Evolutionary conservation across 805 yeast genomes (phyloP), one percentile per base, ranked within the genome.

Genomic region (Candida sonorensis): DNA sequence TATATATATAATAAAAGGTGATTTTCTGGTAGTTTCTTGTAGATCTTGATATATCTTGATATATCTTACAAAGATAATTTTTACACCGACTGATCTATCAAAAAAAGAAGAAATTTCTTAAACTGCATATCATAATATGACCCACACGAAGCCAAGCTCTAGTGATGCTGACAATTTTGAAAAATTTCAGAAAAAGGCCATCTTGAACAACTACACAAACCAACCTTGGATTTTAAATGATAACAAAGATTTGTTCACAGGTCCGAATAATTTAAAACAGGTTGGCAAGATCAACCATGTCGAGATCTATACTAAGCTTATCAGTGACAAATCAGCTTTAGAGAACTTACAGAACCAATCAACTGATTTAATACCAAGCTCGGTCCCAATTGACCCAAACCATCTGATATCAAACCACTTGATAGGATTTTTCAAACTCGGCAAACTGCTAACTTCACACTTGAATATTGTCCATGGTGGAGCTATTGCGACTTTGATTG

Each of bases 381-480:
- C n/a, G n/a, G n/a, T n/a, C n/a, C n/a, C n/a, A n/a, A n/a, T n/a
- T n/a, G n/a, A n/a, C n/a, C n/a, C n/a, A n/a, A n/a, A n/a, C n/a
- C n/a, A n/a, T n/a, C n/a, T n/a, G n/a, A 13, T 23, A 4, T 51
- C 58, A 4, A 68, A 69, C 12, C 68, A 67, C 38, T 45, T 69
- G 31, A 47, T 69, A 3, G 64, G 66, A 10, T 59, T 69, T 38
- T 68, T 67, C 45, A 66, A 62, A 34, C 44, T 72, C 18, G 77
- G 77, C 4, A 54, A 55, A 11, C 49, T 60, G 35, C 43, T 72
- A 27, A 54, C 68, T 1, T 66, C 73, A 23, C 68, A 67, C 34
- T 69, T 65, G 34, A 72, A 73, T 27, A 60, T 66, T 29, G 58
- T 72, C 25, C 78, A 72, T 44, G 73, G 73, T 33, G 78, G 78